A percentile compares a stretch with the other conserved stretches of the same genome.
Conservation (phyloP, 495 filamentous ascomycete genomes). For the Clohesyomyces aquaticus region DNA sequence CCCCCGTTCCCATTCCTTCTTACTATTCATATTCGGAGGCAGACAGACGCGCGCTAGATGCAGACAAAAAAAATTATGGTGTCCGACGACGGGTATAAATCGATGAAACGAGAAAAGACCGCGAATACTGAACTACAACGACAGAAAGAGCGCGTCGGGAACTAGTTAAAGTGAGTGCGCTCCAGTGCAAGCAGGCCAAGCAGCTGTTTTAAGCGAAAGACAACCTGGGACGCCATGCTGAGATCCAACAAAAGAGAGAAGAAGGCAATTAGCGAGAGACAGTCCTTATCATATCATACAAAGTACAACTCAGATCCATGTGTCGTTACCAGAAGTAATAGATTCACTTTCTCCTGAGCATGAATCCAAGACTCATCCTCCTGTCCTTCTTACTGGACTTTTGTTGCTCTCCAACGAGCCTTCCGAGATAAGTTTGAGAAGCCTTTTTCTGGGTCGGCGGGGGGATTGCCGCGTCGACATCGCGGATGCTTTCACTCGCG, state of each 20-base stretch:
- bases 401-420: constrained; percentile 6
- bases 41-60: no score
- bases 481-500: not conserved
- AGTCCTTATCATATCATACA: not conserved
- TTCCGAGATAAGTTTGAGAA: not conserved
- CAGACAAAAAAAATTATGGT: no score
- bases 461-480: constrained; percentile 1
- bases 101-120: no score
- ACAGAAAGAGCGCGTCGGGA: no score
- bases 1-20: no score
- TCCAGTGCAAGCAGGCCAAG: no score
- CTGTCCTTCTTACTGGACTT: constrained; percentile 15
- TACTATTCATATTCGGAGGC: no score
- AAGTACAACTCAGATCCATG: not conserved
- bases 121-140: no score
- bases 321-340: not conserved
- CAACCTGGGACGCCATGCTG: not conserved
- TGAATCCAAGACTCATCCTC: constrained; percentile 22
- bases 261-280: not conserved
- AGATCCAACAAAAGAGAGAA: not conserved
- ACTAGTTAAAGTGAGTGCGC: no score
- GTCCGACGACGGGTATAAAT: no score
- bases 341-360: constrained; percentile 2
- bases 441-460: constrained; percentile 13
- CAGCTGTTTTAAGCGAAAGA: no score